Evolutionary conservation across 768 basidiomycete species (phyloP).

Genomic region (Calocybe cyanea): DNA sequence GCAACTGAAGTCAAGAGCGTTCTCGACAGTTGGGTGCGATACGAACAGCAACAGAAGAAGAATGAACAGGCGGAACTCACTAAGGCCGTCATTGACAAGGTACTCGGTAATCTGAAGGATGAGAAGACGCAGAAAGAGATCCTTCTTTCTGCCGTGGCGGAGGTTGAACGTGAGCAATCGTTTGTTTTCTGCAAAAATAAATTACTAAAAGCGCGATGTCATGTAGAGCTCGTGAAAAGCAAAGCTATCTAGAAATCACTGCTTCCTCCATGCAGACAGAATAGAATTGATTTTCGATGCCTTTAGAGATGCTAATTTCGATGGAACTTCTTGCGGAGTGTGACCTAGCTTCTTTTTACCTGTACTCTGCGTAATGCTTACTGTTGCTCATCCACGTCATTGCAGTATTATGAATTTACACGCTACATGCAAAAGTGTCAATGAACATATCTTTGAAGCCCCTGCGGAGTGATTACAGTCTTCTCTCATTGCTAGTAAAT

Average conservation of each 20-base stretch:
- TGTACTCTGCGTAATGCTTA: no score
- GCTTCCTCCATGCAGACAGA: no score
- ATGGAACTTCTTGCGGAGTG: no score
- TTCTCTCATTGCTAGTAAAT: no score
- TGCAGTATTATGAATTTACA: no score
- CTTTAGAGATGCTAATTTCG: no score
- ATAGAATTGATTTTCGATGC: no score
- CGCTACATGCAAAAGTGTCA: no score
- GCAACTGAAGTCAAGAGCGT: constrained; percentile 90
- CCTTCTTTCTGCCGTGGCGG: constrained; percentile 70
- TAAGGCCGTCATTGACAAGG: constrained; percentile 83
- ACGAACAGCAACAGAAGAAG: constrained; percentile 95
- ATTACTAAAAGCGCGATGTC: not conserved
- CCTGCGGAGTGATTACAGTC: no score
- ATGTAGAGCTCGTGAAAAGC: constrained; percentile 80
- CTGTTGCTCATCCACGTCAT: no score
- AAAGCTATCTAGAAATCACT: constrained; percentile 91
- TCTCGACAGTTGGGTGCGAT: constrained; percentile 97
- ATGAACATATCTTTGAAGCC: no score
- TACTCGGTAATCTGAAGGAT: constrained; percentile 76
- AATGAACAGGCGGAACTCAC: constrained; percentile 92
- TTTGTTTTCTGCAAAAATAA: not conserved
- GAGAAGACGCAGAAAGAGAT: constrained; percentile 89
- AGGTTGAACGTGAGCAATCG: constrained; percentile 91
- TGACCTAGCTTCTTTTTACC: no score